Base-by-base conservation (phyloP, 2,329 filamentous ascomycete species). In the Fusarium papillatum region DNA sequence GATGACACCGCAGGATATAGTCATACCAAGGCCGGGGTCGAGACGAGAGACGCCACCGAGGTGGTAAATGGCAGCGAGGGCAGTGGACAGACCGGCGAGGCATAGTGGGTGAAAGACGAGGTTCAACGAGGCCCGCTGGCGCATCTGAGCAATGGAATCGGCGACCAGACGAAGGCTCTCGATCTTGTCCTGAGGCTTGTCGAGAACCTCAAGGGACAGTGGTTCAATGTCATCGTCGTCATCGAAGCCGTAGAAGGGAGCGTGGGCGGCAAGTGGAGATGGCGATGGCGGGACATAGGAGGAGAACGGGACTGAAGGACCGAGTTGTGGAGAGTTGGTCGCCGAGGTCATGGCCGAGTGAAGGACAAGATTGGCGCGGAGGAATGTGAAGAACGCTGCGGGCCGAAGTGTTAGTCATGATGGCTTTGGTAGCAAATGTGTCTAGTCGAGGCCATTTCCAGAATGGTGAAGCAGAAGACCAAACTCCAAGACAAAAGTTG, bases 91-190 rank as follows among this genome's bases (percentile, higher is more conserved):
- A 10, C 87, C 82, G 26, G 87, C 84, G 17, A 92, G 80, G 62
- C 87, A 86, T 29, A 90, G 82, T 0, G 90, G 91, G 83, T 95
- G 91, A 78, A 90, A 90, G 72, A 94, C 86, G 70, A 97, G 86
- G 73, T 90, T 86, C 66, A 86, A 85, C 50, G 92, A 90, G 24
- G 94, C 91, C 11, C 89, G 85, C 81, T 95, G 93, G 73, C 93
- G 92, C 87, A 97, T 95, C 84, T 98, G 93, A 41, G 95, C 94
- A 62, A 97, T 90, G 70, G 93, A 95, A 84, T 96, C 95, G 72
- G 95, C 93, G 46, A 98, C 89, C 24, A 98, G 90, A 74, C 90
- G 90, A 64, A 98, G 87, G 22, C 93, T 93, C 68, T 91, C 88
- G 74, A 92, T 85, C 81, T 93, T 92, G 82, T 95, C 93, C 64